Conservation (phyloP, 352 stramenopile species). For the Globisporangium parvum region DNA sequence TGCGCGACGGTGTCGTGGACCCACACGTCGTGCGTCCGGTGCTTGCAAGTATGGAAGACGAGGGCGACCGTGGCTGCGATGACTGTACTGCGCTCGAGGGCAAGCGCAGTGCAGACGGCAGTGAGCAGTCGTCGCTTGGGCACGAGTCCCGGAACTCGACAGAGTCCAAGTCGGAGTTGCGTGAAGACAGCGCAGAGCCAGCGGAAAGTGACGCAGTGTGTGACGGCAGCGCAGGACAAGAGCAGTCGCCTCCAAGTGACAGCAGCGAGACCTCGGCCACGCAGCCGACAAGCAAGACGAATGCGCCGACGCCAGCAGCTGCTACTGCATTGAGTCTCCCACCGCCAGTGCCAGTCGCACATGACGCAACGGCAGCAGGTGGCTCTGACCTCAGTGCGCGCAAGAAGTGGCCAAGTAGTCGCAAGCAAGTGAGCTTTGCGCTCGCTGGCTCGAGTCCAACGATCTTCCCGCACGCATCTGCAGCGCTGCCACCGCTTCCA, state of each 20-base stretch:
- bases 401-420: background rate
- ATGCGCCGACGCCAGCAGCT: background rate
- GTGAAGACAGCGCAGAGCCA: too few species aligned
- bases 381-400: background rate
- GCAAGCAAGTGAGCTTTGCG: constrained; percentile 18
- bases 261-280: background rate
- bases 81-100: too few species aligned
- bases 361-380: background rate
- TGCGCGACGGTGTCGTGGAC: constrained; percentile 18
- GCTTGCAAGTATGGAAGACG: background rate
- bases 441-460: constrained; percentile 10
- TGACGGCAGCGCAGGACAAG: too few species aligned
- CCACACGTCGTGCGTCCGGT: background rate
- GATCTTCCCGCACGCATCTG: constrained; percentile 19
- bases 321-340: background rate
- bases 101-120: too few species aligned
- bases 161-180: too few species aligned
- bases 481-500: constrained; percentile 57
- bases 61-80: background rate
- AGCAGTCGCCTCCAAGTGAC: background rate
- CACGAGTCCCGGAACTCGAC: too few species aligned
- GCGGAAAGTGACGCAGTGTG: too few species aligned
- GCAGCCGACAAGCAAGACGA: background rate
- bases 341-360: constrained; percentile 1
- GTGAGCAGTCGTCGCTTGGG: too few species aligned